A percentile compares a stretch with the other conserved stretches of the same genome.
Evolutionary conservation across 75 land plant genomes (phyloP).

Genomic region (Selaginella moellendorffii): DNA sequence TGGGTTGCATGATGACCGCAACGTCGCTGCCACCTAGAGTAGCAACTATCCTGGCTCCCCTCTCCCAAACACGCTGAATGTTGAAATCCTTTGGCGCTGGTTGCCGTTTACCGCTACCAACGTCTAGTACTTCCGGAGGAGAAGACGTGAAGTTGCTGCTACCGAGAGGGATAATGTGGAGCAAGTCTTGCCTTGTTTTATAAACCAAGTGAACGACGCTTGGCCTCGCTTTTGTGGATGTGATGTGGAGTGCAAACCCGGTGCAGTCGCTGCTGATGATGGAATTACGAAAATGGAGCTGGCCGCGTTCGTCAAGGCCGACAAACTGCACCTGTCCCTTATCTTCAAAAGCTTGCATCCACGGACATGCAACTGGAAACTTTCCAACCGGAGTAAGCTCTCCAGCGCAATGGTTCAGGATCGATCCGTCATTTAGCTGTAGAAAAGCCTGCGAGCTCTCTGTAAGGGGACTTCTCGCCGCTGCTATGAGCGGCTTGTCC

Average conservation of each 20-base stretch:
- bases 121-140: background rate
- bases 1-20: conserved; percentile 73
- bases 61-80: conserved; percentile 70
- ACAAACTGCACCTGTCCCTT: conserved; percentile 19
- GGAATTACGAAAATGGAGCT: conserved; percentile 36
- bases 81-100: conserved; percentile 16
- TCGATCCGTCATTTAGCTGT: conserved; percentile 57
- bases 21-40: conserved; percentile 78
- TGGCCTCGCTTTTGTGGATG: too few species aligned
- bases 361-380: conserved; percentile 65
- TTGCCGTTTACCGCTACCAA: background rate
- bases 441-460: conserved; percentile 60
- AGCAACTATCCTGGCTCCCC: conserved; percentile 65
- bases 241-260: conserved; percentile 55
- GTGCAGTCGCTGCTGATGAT: conserved; percentile 55
- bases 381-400: conserved; percentile 14
- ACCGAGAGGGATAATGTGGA: conserved; percentile 39
- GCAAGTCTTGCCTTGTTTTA: conserved; percentile 68
- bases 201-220: conserved; percentile 40
- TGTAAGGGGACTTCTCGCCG: conserved; percentile 32
- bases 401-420: conserved; percentile 17
- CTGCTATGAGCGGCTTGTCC: conserved; percentile 29
- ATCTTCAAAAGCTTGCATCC: conserved; percentile 44
- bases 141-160: conserved; percentile 15
- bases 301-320: conserved; percentile 62